Conservation (phyloP, 805 yeast species). For the Aciculoconidium aculeatum region DNA sequence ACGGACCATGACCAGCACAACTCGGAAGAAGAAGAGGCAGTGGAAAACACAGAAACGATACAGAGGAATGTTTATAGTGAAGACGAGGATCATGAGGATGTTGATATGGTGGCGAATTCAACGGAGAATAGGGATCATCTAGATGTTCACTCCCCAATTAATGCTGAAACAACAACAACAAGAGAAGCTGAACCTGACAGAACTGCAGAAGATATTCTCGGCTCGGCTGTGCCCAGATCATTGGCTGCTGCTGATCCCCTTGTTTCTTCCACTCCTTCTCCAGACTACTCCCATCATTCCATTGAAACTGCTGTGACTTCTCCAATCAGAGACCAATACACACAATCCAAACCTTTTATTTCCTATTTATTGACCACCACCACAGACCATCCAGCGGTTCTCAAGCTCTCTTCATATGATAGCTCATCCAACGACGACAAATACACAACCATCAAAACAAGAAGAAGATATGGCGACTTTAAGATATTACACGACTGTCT, state of each 20-base stretch:
- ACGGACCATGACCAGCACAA: constrained; percentile 7
- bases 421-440: constrained; percentile 5
- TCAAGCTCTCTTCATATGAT: constrained; percentile 20
- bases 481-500: constrained; percentile 70
- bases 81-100: too few relatives aligned
- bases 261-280: constrained; percentile 1
- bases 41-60: background rate
- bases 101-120: too few relatives aligned
- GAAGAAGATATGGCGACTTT: constrained; percentile 87
- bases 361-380: constrained; percentile 63
- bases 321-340: constrained; percentile 66
- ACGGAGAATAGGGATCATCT: too few relatives aligned
- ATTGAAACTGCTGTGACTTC: constrained; percentile 38
- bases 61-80: too few relatives aligned
- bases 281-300: constrained; percentile 1
- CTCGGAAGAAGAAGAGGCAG: constrained; percentile 10
- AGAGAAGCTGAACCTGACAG: too few relatives aligned
- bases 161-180: too few relatives aligned
- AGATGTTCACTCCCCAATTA: too few relatives aligned
- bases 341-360: constrained; percentile 67
- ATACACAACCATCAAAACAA: constrained; percentile 39
- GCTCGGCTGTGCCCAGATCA: too few relatives aligned
- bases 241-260: constrained; percentile 1
- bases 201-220: constrained; percentile 1
- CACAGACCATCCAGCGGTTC: constrained; percentile 57